A percentile compares a stretch with the other conserved stretches of the same genome.
These are phyloP conservation scores for Aspergillus sclerotiicarbonarius DNA, from an alignment of 495 filamentous ascomycete species.

Conservation along the genomic window DNA sequence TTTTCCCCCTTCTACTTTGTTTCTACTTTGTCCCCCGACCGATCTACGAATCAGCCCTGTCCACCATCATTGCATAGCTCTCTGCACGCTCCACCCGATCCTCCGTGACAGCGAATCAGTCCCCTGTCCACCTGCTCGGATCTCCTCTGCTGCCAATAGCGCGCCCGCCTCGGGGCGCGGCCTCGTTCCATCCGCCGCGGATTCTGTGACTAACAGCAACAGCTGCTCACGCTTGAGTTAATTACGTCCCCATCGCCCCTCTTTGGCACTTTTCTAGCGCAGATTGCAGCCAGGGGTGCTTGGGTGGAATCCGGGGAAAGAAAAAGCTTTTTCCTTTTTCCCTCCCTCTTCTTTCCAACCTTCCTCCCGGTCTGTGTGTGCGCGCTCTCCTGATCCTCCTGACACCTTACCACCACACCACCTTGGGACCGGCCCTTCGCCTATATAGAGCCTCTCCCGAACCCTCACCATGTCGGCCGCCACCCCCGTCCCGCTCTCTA, in stretches of 20 bases:
- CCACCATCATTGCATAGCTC: constrained; percentile 6
- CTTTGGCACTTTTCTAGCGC: constrained; percentile 18
- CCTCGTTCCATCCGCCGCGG: constrained; percentile 21
- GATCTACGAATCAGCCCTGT: constrained; percentile 4
- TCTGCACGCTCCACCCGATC: constrained; percentile 11
- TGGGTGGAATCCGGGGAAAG: constrained; percentile 40
- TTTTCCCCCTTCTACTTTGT: too few species aligned
- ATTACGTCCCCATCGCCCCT: constrained; percentile 28
- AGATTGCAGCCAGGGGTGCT: constrained; percentile 14
- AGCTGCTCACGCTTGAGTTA: constrained; percentile 29
- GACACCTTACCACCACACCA: not conserved
- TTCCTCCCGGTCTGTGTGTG: not conserved
- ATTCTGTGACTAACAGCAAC: constrained; percentile 53
- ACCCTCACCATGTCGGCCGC: constrained; percentile 36
- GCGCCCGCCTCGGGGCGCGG: constrained; percentile 25
- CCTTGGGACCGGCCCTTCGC: constrained; percentile 17
- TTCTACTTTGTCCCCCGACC: not conserved
- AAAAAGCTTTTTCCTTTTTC: constrained; percentile 23
- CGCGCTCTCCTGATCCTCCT: not conserved
- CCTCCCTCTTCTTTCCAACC: constrained; percentile 9
- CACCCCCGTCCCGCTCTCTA: constrained; percentile 21
- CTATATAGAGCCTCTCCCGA: constrained; percentile 36
- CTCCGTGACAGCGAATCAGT: constrained; percentile 8
- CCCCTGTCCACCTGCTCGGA: too few species aligned
- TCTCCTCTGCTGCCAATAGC: constrained; percentile 26